Percentiles rank a stretch among this genome's conserved stretches.
Conservation (phyloP, 257 asterid genomes). For the Petunia secreta region DNA sequence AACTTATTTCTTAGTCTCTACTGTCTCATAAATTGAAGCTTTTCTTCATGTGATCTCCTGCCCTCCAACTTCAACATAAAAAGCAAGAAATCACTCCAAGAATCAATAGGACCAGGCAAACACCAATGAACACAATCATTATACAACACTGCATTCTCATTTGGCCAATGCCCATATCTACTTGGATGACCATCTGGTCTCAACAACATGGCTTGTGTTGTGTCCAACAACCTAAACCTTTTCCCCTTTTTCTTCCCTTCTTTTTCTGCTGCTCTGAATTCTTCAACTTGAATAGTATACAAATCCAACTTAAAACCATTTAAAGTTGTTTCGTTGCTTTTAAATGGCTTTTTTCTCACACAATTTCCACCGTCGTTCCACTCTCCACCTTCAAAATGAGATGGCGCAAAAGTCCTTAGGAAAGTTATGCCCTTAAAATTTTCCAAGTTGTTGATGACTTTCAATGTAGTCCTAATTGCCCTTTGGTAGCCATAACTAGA, state of each 20-base stretch:
- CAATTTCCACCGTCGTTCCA: slow-evolving; percentile 35
- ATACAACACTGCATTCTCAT: slow-evolving; percentile 29
- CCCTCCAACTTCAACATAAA: slow-evolving; percentile 34
- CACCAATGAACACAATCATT: slow-evolving; percentile 40
- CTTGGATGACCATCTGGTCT: slow-evolving; percentile 38
- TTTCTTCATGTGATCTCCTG: slow-evolving; percentile 19
- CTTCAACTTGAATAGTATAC: slow-evolving; percentile 29
- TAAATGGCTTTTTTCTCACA: slow-evolving; percentile 32
- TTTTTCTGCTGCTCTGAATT: slow-evolving; percentile 29
- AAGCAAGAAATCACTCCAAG: slow-evolving; percentile 38
- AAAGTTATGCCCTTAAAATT: slow-evolving; percentile 31
- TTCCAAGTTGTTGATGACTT: slow-evolving; percentile 24
- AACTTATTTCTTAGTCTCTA: background rate
- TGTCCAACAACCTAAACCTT: slow-evolving; percentile 34
- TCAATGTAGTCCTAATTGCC: slow-evolving; percentile 30
- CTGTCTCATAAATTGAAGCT: slow-evolving; percentile 2
- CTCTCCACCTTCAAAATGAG: slow-evolving; percentile 38
- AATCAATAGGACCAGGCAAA: slow-evolving; percentile 36
- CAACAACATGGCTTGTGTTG: slow-evolving; percentile 34
- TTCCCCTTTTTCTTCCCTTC: slow-evolving; percentile 30
- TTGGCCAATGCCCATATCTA: slow-evolving; percentile 34
- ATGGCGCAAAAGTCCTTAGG: slow-evolving; percentile 30
- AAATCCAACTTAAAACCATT: slow-evolving; percentile 29
- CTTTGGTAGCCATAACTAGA: slow-evolving; percentile 25
- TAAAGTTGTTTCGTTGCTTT: slow-evolving; percentile 30